Percentiles rank a stretch among this genome's conserved stretches.
Conservation (phyloP, 2,329 filamentous ascomycete species). For the Claviceps fusiformis region DNA sequence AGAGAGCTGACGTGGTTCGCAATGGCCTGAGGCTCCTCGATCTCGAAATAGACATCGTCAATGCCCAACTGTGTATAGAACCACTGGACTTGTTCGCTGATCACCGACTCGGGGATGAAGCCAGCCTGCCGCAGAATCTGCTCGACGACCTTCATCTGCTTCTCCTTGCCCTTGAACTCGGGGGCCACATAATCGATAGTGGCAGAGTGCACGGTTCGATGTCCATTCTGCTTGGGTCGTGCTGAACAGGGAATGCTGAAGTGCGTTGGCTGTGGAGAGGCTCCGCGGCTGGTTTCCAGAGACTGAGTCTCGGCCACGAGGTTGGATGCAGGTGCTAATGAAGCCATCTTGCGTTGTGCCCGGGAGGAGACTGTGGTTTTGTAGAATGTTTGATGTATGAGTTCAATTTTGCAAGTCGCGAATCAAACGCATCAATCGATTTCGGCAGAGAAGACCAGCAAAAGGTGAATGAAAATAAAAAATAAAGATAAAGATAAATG, state of each 20-base stretch:
- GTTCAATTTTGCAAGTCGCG: not conserved
- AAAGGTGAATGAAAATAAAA: no score
- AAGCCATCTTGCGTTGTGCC: slow-evolving; percentile 16
- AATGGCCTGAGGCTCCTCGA: slow-evolving; percentile 74
- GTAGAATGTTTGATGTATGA: not conserved
- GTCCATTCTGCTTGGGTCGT: slow-evolving; percentile 42
- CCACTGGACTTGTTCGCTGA: slow-evolving; percentile 81
- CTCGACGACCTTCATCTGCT: slow-evolving; percentile 85
- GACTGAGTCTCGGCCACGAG: slow-evolving; percentile 27
- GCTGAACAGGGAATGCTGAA: slow-evolving; percentile 53
- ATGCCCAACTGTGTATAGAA: slow-evolving; percentile 98
- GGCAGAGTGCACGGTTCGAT: slow-evolving; percentile 70
- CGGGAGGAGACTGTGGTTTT: not conserved
- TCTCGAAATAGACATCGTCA: slow-evolving; percentile 96
- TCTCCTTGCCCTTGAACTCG: slow-evolving; percentile 80
- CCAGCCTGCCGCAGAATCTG: slow-evolving; percentile 62
- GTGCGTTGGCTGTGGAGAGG: slow-evolving; percentile 81
- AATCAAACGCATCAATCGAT: not conserved
- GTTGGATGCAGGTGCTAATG: slow-evolving; percentile 23
- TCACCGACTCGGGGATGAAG: slow-evolving; percentile 73
- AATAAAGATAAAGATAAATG: no score
- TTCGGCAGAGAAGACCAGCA: not conserved
- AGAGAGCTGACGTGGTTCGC: slow-evolving; percentile 90
- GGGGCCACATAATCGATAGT: slow-evolving; percentile 91
- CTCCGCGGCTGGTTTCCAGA: slow-evolving; percentile 42